phyloP scores from a whole-genome alignment of 1,284 basidiomycete genomes.

The Coniferiporia weirii region DNA sequence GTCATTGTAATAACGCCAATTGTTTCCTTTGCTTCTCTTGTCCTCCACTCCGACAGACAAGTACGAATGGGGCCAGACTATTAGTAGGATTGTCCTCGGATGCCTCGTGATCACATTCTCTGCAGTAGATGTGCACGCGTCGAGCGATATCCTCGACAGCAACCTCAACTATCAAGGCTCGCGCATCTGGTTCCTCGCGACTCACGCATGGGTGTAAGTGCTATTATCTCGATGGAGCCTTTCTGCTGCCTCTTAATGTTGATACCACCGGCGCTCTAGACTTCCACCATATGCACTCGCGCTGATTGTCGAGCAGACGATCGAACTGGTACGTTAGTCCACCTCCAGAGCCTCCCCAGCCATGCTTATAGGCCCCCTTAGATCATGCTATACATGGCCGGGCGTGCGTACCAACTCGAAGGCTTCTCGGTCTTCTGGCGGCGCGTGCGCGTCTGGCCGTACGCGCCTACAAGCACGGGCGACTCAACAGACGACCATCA shows the following conservation, averaged over 20 bases:
- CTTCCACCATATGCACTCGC: constrained; percentile 13
- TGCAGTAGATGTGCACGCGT: constrained; percentile 12
- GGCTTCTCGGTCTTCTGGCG: constrained; percentile 12
- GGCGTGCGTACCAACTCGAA: constrained; percentile 3
- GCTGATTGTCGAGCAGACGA: constrained; percentile 6
- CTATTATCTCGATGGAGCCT: not conserved
- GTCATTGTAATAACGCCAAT: not conserved
- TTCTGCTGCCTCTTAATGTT: not conserved
- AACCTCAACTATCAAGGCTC: constrained; percentile 12
- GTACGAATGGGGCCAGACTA: constrained; percentile 18
- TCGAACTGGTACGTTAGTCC: constrained; percentile 13
- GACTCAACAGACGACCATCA: no score
- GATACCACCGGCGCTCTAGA: not conserved
- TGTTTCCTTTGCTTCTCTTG: not conserved
- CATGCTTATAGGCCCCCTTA: not conserved
- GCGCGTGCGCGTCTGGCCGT: not conserved
- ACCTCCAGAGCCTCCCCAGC: no score
- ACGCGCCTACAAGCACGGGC: not conserved
- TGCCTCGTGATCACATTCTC: constrained; percentile 8
- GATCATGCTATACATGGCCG: constrained; percentile 10
- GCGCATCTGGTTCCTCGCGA: constrained; percentile 15
- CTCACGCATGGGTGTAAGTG: constrained; percentile 13
- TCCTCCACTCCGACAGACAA: constrained; percentile 2
- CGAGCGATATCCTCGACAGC: not conserved
- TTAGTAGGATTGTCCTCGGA: constrained; percentile 12